phyloP scores from a whole-genome alignment of 805 yeast genomes.

The Saccharomycopsis oosterbeekiorum region DNA sequence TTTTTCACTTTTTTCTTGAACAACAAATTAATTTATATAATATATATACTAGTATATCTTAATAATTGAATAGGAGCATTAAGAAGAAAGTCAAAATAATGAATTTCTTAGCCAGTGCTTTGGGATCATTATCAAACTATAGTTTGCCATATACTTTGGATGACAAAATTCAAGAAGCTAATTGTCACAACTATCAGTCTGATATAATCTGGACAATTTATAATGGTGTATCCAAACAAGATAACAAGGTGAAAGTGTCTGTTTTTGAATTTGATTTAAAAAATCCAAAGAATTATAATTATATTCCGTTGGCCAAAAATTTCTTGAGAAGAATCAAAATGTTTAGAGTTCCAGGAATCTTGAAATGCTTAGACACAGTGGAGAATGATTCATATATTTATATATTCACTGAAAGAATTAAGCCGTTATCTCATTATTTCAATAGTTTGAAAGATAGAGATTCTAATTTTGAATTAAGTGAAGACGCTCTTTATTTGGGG shows the following conservation, averaged over 20 bases:
- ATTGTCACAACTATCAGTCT: conserved; percentile 24
- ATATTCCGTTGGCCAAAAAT: conserved; percentile 34
- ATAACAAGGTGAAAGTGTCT: conserved; percentile 32
- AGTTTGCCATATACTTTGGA: conserved; percentile 51
- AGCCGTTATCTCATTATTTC: conserved; percentile 38
- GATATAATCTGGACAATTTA: conserved; percentile 53
- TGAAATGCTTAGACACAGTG: conserved; percentile 50
- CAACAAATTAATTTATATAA: too few species aligned
- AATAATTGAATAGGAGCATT: neutral
- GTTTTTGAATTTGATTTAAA: conserved; percentile 54
- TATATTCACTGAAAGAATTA: conserved; percentile 56
- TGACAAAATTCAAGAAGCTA: conserved; percentile 28
- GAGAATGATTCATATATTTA: conserved; percentile 41
- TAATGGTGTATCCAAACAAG: conserved; percentile 40
- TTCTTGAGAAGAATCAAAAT: conserved; percentile 39
- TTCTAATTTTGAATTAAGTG: conserved; percentile 17
- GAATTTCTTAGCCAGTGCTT: conserved; percentile 62
- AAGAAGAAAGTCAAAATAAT: conserved; percentile 24
- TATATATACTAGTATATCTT: neutral
- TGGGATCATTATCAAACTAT: conserved; percentile 45
- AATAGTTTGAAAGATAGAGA: conserved; percentile 22
- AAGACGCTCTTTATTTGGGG: conserved; percentile 42
- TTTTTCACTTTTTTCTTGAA: too few species aligned
- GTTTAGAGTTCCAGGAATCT: conserved; percentile 60
- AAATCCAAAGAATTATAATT: conserved; percentile 27